These are phyloP conservation scores for Aristolochia fimbriata DNA, from an alignment of 164 flowering plant genomes.

Conservation along the genomic window DNA sequence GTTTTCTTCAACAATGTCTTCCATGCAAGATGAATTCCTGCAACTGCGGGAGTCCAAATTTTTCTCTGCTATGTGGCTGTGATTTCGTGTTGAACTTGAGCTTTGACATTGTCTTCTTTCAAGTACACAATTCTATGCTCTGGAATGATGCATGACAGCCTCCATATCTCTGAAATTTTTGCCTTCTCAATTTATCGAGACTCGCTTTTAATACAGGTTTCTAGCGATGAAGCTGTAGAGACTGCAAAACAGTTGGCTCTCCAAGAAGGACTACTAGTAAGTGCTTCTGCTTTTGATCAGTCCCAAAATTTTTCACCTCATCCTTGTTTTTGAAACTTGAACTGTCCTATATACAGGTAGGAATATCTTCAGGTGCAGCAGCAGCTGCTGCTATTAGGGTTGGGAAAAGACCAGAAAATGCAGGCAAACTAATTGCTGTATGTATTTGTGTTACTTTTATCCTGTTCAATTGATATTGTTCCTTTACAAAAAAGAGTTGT, in stretches of 20 bases:
- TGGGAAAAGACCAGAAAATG: slow-evolving; percentile 83
- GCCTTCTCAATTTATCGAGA: neutral
- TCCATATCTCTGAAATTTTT: no score
- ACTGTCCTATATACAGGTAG: slow-evolving; percentile 43
- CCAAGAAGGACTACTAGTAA: slow-evolving; percentile 89
- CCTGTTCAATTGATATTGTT: neutral
- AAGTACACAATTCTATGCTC: no score
- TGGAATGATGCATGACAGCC: no score
- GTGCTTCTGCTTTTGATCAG: slow-evolving; percentile 11
- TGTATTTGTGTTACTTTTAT: slow-evolving; percentile 10
- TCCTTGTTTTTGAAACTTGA: neutral
- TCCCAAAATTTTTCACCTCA: neutral
- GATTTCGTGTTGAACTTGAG: no score
- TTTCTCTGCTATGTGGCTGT: no score
- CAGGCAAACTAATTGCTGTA: slow-evolving; percentile 88
- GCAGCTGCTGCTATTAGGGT: slow-evolving; percentile 78
- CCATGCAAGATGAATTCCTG: no score
- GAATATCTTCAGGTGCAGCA: slow-evolving; percentile 94
- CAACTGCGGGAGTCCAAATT: no score
- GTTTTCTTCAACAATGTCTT: no score
- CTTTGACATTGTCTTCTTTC: no score
- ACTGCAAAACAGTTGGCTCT: slow-evolving; percentile 84
- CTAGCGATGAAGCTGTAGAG: slow-evolving; percentile 93
- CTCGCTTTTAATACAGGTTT: slow-evolving; percentile 33
- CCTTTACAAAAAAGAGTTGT: neutral